These are phyloP conservation scores for Cryptosporidium viatorum DNA, from an alignment of 169 alveolate species.

Conservation along the genomic window DNA sequence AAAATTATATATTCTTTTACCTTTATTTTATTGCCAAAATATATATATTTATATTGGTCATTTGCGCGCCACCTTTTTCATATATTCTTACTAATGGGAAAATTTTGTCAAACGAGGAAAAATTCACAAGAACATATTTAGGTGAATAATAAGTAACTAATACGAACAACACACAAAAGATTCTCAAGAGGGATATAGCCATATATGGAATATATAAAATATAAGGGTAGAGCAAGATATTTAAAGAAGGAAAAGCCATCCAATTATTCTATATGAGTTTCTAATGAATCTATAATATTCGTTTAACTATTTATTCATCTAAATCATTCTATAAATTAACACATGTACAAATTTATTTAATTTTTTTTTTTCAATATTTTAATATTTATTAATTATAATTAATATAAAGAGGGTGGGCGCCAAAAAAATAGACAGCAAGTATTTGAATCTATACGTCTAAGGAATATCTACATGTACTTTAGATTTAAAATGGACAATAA, in stretches of 20 bases:
- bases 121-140: too few relatives aligned
- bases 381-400: not conserved
- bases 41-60: too few relatives aligned
- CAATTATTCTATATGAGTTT: not conserved
- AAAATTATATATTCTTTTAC: too few relatives aligned
- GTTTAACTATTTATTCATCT: too few relatives aligned
- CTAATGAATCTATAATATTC: not conserved
- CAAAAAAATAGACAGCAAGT: conserved; percentile 45
- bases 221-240: not conserved
- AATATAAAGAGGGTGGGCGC: not conserved
- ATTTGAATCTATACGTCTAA: conserved; percentile 70
- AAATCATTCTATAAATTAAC: not conserved
- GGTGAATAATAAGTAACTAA: too few relatives aligned
- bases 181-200: not conserved
- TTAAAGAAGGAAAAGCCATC: not conserved
- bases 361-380: not conserved
- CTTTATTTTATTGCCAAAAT: not conserved
- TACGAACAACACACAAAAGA: not conserved
- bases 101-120: too few relatives aligned
- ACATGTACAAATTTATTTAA: not conserved
- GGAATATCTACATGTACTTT: conserved; percentile 72
- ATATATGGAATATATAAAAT: too few relatives aligned
- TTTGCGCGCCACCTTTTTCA: not conserved
- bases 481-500: conserved; percentile 50
- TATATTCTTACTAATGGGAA: too few relatives aligned